Base-by-base conservation (phyloP, 2,329 filamentous ascomycete species). In the Fusarium xyrophilum region DNA sequence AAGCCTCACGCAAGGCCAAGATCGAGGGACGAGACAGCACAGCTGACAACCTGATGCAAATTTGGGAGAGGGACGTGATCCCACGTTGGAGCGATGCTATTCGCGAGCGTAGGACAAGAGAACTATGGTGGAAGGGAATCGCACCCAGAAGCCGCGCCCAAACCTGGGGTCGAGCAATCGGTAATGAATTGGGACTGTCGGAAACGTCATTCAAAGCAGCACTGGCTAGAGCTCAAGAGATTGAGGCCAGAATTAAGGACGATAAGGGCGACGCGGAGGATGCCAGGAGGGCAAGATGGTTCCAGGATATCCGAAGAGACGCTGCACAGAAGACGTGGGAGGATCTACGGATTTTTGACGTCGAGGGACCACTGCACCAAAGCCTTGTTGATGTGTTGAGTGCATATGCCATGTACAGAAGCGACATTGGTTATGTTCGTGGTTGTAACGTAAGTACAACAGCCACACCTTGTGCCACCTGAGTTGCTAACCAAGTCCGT, bases 61-160 rank as follows among this genome's bases (percentile, higher is more conserved):
- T 92, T 25, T 96, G 92, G 92, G 91, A 94, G 71, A 85, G 89
- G 28, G 87, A 93, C 52, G 87, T 96, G 17, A 80, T 96, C 12
- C 91, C 91, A 1, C 89, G 92, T 53, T 96, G 91, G 92, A 86
- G 87, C 48, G 83, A 85, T 2, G 89, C 90, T n/a, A 84, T 93
- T 39, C 83, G 85, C 7, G 89, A 92, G 75, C 87, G 88, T 40
- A 82, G 86, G 32, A 93, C 90, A 3, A 84, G 91, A 36, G 91
- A 94, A 72, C 82, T 96, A 46, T 96, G 91, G 91, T 96, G 92
- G 92, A 86, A 88, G 61, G 92, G 92, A 9, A 85, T 96, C 32
- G 88, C 91, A 0, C 89, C 91, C 3, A 85, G 89, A 60, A 88
- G 87, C 75, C 85, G 92, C 33, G 90, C 89, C 27, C 78, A 82